Evolutionary conservation across 176 grass and related monocot genomes (phyloP), one percentile per base, ranked within the genome.

Genomic region (Avena eriantha): DNA sequence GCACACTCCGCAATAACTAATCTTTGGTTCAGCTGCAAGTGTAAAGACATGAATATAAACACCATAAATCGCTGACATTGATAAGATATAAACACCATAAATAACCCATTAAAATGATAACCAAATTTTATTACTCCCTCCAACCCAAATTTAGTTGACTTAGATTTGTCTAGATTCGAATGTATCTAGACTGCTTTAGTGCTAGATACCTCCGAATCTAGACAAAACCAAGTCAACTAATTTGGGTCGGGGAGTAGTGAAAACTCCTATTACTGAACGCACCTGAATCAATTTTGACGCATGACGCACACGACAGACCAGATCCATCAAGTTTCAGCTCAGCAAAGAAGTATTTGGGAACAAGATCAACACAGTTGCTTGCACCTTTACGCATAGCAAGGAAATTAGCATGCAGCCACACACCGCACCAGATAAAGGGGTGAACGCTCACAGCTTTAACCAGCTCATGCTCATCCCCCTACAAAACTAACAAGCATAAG

Each of bases 371-470:
- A 21, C 34, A 39, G 8, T 4, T 69, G 66, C 3, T 39, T 7
- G 33, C 66, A 39, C 66, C 66, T 69, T 19, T 21, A 21, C 8
- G 17, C 33, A 1, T 41, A 3, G 66, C 66, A 21, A 69, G 34
- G 66, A 69, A 69, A 69, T 69, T 69, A 10, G 66, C 34, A 69
- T 41, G 66, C 33, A 69, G 10, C 65, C 65, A 69, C 65, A 7
- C 17, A 69, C 65, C 33, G 36, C 33, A 17, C 7, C 7, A 69
- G 3, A 69, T 17, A 10, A 69, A 69, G 7, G 65, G 9, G 36
- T 36, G 7, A 18, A 34, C 65, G 1, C 3, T 33, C 65, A 69
- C 65, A 19, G 15, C 65, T 35, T 69, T 18, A 69, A 69, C 33
- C 1, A 71, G 68, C 68, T 45, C 68, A 13, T 71, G 10, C 36